Conservation (phyloP, 2,329 filamentous ascomycete genomes). For the Aspergillus novofumigatus region DNA sequence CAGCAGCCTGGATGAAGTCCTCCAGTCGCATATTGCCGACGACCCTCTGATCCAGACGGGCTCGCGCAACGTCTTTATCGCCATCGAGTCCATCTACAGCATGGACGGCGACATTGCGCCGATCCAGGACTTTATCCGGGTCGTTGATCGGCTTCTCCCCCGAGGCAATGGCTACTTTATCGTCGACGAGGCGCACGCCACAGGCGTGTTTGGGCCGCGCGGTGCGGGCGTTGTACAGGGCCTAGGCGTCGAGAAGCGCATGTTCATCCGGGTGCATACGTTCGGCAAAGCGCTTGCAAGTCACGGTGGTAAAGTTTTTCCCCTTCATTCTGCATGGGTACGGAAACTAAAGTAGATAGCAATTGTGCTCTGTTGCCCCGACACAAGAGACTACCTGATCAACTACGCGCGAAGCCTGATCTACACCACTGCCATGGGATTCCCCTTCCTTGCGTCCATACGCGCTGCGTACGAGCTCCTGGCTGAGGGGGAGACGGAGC, state of each 20-base stretch:
- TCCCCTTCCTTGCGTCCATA: conserved; percentile 58
- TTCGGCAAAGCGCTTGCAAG: conserved; percentile 55
- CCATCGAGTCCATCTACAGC: conserved; percentile 69
- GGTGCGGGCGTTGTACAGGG: conserved; percentile 49
- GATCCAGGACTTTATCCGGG: conserved; percentile 55
- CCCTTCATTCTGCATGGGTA: no score
- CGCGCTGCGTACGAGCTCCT: conserved; percentile 56
- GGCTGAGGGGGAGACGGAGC: conserved; percentile 45
- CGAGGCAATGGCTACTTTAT: conserved; percentile 53
- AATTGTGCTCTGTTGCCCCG: conserved; percentile 58
- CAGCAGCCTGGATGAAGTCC: conserved; percentile 32
- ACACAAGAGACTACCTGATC: conserved; percentile 61
- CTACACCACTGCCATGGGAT: conserved; percentile 67
- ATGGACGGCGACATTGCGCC: conserved; percentile 78
- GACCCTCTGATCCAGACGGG: conserved; percentile 37
- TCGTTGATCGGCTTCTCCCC: conserved; percentile 55
- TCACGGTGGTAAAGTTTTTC: conserved; percentile 67
- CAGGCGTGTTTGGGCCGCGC: conserved; percentile 47
- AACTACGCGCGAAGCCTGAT: conserved; percentile 74
- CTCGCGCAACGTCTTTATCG: conserved; percentile 58
- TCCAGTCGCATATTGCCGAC: conserved; percentile 27
- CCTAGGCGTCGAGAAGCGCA: conserved; percentile 48
- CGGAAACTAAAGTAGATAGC: no score
- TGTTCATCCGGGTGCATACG: conserved; percentile 49
- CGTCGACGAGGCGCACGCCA: conserved; percentile 55